Evolutionary conservation across 768 basidiomycete genomes (phyloP).

Genomic region (Phaeolepiota aurea): DNA sequence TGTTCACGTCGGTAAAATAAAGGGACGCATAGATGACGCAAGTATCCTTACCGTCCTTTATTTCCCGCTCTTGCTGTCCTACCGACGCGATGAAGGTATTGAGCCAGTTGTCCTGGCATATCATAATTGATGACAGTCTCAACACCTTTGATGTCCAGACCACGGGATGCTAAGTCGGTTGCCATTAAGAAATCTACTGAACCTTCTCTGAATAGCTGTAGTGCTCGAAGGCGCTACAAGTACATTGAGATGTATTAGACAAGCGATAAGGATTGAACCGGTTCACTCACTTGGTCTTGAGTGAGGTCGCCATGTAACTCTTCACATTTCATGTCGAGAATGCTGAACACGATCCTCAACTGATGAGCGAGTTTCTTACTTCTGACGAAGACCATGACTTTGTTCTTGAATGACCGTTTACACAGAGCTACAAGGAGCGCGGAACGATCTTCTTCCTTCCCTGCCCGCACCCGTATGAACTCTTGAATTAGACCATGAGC

Average conservation of each 20-base stretch:
- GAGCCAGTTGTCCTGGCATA: constrained; percentile 89
- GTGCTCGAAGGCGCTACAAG: constrained; percentile 70
- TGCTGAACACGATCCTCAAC: constrained; percentile 86
- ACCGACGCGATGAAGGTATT: constrained; percentile 96
- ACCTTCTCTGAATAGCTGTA: constrained; percentile 84
- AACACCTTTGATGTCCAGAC: constrained; percentile 95
- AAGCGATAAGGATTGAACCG: neutral
- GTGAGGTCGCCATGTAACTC: constrained; percentile 94
- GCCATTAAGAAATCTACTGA: constrained; percentile 90
- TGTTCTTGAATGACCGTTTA: constrained; percentile 76
- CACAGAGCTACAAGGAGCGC: constrained; percentile 77
- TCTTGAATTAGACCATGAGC: constrained; percentile 87
- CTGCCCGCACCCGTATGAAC: constrained; percentile 85
- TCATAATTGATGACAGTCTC: constrained; percentile 99
- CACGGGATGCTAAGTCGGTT: constrained; percentile 91
- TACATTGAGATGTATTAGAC: constrained; percentile 4
- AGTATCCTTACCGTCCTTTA: constrained; percentile 68
- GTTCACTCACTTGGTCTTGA: constrained; percentile 76
- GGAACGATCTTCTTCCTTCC: constrained; percentile 69
- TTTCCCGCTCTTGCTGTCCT: constrained; percentile 93
- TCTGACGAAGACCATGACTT: constrained; percentile 88
- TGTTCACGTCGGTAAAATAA: no score
- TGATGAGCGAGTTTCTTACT: constrained; percentile 98
- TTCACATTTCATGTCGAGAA: constrained; percentile 82
- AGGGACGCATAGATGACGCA: no score